Conservation (phyloP, 768 basidiomycete species). For the Clitopilus passeckerianus region DNA sequence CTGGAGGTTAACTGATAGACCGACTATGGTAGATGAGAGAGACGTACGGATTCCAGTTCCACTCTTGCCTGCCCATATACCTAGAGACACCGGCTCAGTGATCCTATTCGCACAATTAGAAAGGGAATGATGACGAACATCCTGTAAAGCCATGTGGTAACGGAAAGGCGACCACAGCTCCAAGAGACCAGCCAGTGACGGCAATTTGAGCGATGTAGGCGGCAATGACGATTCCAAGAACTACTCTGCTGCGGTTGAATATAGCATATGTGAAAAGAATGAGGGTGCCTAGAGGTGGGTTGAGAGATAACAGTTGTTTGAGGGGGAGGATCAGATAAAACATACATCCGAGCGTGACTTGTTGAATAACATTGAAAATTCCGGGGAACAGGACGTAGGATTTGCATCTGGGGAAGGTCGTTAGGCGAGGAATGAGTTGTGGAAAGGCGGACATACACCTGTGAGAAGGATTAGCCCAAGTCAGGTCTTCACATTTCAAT, state of each 20-base stretch:
- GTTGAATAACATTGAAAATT: neutral
- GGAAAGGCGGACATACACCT: neutral
- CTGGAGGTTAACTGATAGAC: neutral
- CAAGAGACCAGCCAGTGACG: constrained; percentile 12
- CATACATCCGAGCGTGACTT: constrained; percentile 4
- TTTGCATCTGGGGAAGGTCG: neutral
- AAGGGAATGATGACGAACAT: neutral
- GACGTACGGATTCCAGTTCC: constrained; percentile 8
- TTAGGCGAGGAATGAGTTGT: neutral
- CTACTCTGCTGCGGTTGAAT: constrained; percentile 4
- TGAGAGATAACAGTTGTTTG: neutral
- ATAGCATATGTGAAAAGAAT: constrained; percentile 9
- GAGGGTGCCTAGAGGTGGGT: constrained; percentile 2
- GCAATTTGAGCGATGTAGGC: constrained; percentile 7
- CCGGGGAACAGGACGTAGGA: neutral
- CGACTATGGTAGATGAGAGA: neutral
- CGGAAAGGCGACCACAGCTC: constrained; percentile 7
- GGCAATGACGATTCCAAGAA: neutral
- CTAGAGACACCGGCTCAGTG: neutral
- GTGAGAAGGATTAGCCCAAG: neutral
- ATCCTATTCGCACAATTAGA: neutral
- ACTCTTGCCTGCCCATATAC: constrained; percentile 9
- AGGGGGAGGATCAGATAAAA: neutral
- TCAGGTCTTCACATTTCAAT: neutral
- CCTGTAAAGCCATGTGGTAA: constrained; percentile 5